Evolutionary conservation across 495 filamentous ascomycete species (phyloP).

Genomic region (Bathelium albidoporum): DNA sequence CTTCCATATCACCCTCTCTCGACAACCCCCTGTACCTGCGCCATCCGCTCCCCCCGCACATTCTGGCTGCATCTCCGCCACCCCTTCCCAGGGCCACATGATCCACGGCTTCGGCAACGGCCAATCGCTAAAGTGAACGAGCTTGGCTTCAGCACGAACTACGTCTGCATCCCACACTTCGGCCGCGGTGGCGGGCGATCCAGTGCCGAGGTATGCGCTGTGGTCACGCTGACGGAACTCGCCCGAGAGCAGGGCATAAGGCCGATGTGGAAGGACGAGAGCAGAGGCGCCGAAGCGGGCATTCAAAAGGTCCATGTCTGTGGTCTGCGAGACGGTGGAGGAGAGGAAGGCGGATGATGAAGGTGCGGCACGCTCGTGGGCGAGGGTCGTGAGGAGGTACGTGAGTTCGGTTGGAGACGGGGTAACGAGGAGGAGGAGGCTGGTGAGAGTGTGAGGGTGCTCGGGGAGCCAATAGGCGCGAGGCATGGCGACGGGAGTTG

Average conservation of each 20-base stretch:
- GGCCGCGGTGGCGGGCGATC: background rate
- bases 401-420: constrained; percentile 21
- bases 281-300: constrained; percentile 54
- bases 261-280: constrained; percentile 63
- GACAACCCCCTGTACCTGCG: constrained; percentile 38
- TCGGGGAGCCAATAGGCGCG: constrained; percentile 29
- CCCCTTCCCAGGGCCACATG: constrained; percentile 44
- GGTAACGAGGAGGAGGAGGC: constrained; percentile 26
- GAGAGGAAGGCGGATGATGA: background rate
- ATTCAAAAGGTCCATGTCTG: constrained; percentile 56
- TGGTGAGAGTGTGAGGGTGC: constrained; percentile 22
- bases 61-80: constrained; percentile 48
- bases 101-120: constrained; percentile 75
- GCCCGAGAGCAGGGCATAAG: constrained; percentile 57
- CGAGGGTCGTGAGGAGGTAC: constrained; percentile 17
- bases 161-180: constrained; percentile 55
- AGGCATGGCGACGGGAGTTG: constrained; percentile 28
- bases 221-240: constrained; percentile 59
- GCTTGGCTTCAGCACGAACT: constrained; percentile 55
- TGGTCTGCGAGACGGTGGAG: constrained; percentile 6
- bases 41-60: constrained; percentile 40
- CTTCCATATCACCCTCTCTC: constrained; percentile 58
- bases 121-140: constrained; percentile 76
- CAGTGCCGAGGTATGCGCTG: constrained; percentile 48
- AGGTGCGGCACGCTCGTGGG: constrained; percentile 14